phyloP scores from a whole-genome alignment of 148 eudicot genomes.

The Chenopodium berlandieri region DNA sequence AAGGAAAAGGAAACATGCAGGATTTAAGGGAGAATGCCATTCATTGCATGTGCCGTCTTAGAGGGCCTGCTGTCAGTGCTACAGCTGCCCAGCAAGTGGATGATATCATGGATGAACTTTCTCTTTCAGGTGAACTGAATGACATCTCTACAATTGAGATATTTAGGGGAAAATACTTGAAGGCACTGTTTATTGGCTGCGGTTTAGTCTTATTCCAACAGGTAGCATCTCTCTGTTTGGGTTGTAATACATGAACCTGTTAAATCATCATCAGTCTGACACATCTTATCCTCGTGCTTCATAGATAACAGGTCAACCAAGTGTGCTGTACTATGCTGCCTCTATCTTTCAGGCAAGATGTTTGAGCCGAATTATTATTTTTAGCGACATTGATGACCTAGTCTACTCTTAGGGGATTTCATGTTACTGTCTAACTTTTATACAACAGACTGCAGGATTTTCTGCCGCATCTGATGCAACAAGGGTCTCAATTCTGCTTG shows the following conservation, averaged over 20 bases:
- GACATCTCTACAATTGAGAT: conserved; percentile 55
- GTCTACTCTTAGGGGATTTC: background rate
- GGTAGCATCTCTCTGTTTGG: conserved; percentile 35
- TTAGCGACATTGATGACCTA: background rate
- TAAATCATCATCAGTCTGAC: background rate
- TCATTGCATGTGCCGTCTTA: conserved; percentile 69
- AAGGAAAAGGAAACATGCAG: conserved; percentile 75
- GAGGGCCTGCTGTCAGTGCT: conserved; percentile 57
- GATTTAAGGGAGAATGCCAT: conserved; percentile 63
- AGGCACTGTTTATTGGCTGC: conserved; percentile 78
- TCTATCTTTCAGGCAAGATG: conserved; percentile 71
- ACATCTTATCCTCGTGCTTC: conserved; percentile 12
- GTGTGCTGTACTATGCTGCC: conserved; percentile 93
- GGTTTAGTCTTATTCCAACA: conserved; percentile 96
- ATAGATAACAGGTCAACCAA: conserved; percentile 99
- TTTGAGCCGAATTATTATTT: conserved; percentile 1
- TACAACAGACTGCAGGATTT: conserved; percentile 89
- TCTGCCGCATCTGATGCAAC: conserved; percentile 96
- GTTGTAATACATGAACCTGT: background rate
- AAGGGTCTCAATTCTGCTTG: conserved; percentile 89
- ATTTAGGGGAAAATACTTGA: conserved; percentile 87
- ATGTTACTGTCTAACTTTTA: conserved; percentile 14
- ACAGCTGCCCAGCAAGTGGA: conserved; percentile 73
- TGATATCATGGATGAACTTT: conserved; percentile 78
- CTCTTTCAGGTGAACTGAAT: conserved; percentile 55